Conservation (phyloP, 768 basidiomycete genomes). For the Lanmaoa pseudosensibilis region DNA sequence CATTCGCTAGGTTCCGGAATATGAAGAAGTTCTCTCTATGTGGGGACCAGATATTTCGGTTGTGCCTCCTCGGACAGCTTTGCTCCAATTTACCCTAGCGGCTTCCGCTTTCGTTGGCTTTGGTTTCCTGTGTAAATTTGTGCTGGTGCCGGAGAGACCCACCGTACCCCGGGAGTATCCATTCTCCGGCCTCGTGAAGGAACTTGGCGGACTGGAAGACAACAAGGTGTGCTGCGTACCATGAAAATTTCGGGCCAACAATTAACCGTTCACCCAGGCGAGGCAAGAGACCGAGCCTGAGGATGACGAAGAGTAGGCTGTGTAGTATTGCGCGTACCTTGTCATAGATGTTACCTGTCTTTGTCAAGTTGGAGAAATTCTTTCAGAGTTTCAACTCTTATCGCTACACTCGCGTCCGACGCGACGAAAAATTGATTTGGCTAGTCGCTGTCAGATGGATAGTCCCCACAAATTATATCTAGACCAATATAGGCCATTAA, state of each 20-base stretch:
- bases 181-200: constrained; percentile 67
- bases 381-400: no score
- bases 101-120: constrained; percentile 61
- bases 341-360: neutral
- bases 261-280: constrained; percentile 31
- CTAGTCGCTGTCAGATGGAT: constrained; percentile 2
- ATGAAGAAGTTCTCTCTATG: constrained; percentile 80
- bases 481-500: neutral
- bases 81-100: constrained; percentile 65
- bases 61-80: constrained; percentile 56
- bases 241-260: neutral
- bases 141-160: constrained; percentile 59
- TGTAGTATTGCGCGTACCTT: constrained; percentile 11
- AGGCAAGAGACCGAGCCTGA: constrained; percentile 36
- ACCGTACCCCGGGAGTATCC: constrained; percentile 75
- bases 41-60: constrained; percentile 81
- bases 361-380: no score
- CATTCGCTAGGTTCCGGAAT: constrained; percentile 64
- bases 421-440: neutral
- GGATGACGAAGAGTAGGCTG: constrained; percentile 33
- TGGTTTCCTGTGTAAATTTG: constrained; percentile 57
- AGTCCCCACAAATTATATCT: neutral
- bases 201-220: constrained; percentile 76
- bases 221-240: constrained; percentile 58
- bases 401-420: neutral